A percentile compares a stretch with the other conserved stretches of the same genome.
Conservation (phyloP, 202 grass and related monocot genomes). For the Sporobolus alterniflorus region DNA sequence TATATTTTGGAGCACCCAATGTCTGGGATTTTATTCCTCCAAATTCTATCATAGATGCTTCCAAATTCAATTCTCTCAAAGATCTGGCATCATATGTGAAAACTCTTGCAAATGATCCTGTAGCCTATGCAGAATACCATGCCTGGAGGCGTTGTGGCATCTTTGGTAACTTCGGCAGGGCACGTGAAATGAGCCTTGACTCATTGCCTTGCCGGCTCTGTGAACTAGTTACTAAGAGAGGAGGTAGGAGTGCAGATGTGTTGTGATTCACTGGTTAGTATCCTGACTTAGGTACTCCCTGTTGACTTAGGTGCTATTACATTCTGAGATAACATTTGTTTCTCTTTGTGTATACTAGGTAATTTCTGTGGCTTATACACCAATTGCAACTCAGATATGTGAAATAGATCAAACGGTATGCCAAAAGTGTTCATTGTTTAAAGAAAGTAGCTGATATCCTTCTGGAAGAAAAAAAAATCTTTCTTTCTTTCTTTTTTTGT, state of each 20-base stretch:
- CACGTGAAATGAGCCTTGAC: slow-evolving; percentile 84
- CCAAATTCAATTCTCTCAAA: slow-evolving; percentile 76
- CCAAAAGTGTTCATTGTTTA: slow-evolving; percentile 2
- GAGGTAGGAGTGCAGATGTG: slow-evolving; percentile 61
- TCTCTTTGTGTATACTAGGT: slow-evolving; percentile 29
- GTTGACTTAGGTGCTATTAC: not conserved
- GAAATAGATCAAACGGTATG: slow-evolving; percentile 13
- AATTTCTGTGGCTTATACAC: slow-evolving; percentile 20
- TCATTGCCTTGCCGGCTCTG: slow-evolving; percentile 82
- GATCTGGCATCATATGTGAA: slow-evolving; percentile 81
- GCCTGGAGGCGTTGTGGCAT: slow-evolving; percentile 89
- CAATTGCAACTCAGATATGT: not conserved
- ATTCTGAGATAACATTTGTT: slow-evolving; percentile 18
- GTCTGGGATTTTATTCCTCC: slow-evolving; percentile 94
- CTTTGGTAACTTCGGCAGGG: slow-evolving; percentile 73
- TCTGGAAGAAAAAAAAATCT: not conserved
- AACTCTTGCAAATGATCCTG: slow-evolving; percentile 69
- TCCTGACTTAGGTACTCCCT: slow-evolving; percentile 1
- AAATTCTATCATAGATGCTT: slow-evolving; percentile 87
- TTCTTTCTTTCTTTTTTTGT: not conserved
- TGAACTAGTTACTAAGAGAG: slow-evolving; percentile 75
- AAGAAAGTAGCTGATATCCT: not conserved
- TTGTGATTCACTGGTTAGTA: slow-evolving; percentile 51
- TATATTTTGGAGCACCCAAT: slow-evolving; percentile 92
- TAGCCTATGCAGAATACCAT: slow-evolving; percentile 93